Conservation (phyloP, 768 basidiomycete species). For the Boletus insuetus region DNA sequence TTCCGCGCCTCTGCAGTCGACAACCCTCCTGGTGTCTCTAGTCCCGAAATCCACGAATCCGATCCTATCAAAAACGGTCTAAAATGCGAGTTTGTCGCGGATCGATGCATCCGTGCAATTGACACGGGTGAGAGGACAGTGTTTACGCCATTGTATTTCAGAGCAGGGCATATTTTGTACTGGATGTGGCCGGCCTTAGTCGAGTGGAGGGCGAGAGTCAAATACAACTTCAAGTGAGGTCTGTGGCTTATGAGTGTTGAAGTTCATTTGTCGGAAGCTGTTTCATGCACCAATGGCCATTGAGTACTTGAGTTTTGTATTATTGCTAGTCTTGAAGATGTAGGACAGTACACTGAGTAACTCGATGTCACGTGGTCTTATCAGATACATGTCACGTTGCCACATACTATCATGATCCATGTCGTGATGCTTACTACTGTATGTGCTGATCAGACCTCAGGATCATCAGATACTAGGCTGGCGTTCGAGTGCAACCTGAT, state of each 20-base stretch:
- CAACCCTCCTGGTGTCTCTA: constrained; percentile 32
- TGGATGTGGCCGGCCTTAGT: constrained; percentile 62
- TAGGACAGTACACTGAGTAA: too few species aligned
- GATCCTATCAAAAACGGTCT: constrained; percentile 60
- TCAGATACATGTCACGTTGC: not conserved
- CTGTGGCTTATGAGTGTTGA: not conserved
- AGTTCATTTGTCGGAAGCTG: not conserved
- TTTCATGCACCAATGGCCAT: not conserved
- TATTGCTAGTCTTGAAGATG: not conserved
- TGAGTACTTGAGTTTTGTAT: not conserved
- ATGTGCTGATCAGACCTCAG: not conserved
- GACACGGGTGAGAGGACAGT: constrained; percentile 57
- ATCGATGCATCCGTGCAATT: constrained; percentile 55
- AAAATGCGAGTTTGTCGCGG: constrained; percentile 58
- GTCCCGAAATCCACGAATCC: constrained; percentile 34
- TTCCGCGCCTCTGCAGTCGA: constrained; percentile 84
- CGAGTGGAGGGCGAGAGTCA: constrained; percentile 55
- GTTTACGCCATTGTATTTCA: constrained; percentile 52
- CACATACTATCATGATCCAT: not conserved
- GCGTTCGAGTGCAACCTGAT: not conserved
- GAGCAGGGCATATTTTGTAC: constrained; percentile 52
- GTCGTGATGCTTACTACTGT: not conserved
- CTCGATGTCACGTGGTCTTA: not conserved
- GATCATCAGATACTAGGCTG: not conserved
- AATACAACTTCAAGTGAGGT: constrained; percentile 54